Base-by-base conservation (phyloP, 108 stramenopile genomes). In the Cyclotella baltica region DNA sequence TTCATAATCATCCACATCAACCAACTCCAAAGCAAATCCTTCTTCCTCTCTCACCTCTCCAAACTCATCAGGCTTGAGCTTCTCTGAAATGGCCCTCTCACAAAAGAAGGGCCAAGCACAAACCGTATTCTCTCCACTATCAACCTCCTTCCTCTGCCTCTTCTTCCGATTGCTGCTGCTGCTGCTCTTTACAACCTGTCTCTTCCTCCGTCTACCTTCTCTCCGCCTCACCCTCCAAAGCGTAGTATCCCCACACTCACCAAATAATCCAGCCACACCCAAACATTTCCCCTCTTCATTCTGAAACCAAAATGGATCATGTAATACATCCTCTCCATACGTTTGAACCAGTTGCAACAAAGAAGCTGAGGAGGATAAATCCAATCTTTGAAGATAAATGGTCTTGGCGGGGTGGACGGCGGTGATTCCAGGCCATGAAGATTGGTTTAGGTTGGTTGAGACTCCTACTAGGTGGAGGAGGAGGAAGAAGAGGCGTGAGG, bases 241-340 rank as follows among this genome's bases (percentile, higher is more conserved):
- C n/a, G n/a, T n/a, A 13, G 90, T 85, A 77, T 93, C 93, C 1
- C 93, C 93, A 77, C 93, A 93, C 61, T 91, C 90, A 8, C 86
- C 75, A 73, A 90, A 93, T 25, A 52, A 65, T 25, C 70, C 86
- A 3, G n/a, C n/a, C n/a, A 90, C 88, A 11, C 90, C 89, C 28
- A 93, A 79, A 63, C 93, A 93, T 36, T 56, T 62, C 34, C 85
- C 84, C 71, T 91, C 90, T 25, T 67, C 67, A 76, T 92, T 89
- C 62, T 94, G 86, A 30, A 94, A 74, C 93, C 93, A 94, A 59
- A 83, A 81, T 9, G 88, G 88, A 29, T 87, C 86, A 18, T 58
- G 66, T 28, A 84, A 48, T 27, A 82, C 43, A 33, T 71, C 64
- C 8, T 52, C 38, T 28, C 81, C 71, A 23, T 16, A 20, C 40